Percentiles rank a stretch among this genome's conserved stretches.
phyloP scores from a whole-genome alignment of 169 alveolate species.

The Plasmodium malariae region DNA sequence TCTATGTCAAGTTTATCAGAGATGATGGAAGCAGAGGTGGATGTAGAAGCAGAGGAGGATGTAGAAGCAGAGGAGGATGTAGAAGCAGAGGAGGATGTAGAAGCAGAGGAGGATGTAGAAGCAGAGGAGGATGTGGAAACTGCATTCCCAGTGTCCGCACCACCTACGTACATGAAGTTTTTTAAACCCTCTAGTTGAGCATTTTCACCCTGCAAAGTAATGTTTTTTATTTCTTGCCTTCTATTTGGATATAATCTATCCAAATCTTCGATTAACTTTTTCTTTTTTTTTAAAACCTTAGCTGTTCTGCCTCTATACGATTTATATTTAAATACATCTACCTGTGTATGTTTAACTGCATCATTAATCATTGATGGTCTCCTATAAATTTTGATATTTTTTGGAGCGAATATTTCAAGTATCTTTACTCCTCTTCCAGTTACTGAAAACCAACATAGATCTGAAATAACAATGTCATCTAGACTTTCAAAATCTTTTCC shows the following conservation, averaged over 20 bases:
- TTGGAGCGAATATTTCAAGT: conserved; percentile 84
- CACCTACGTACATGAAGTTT: not conserved
- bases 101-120: no score
- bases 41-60: no score
- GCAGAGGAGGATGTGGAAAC: no score
- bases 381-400: conserved; percentile 85
- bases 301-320: conserved; percentile 71
- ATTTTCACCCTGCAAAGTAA: conserved; percentile 41
- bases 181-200: conserved; percentile 12
- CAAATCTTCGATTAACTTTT: conserved; percentile 53
- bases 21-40: not conserved
- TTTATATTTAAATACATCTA: conserved; percentile 71
- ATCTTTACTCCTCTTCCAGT: conserved; percentile 86
- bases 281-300: conserved; percentile 51
- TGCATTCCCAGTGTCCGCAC: no score
- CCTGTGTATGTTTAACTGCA: conserved; percentile 66
- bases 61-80: no score
- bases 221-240: conserved; percentile 28
- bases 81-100: no score
- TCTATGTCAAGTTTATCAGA: conserved; percentile 33
- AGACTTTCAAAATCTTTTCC: conserved; percentile 63
- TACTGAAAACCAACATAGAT: conserved; percentile 88
- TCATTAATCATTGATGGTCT: conserved; percentile 81
- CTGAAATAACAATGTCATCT: conserved; percentile 88
- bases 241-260: conserved; percentile 43